Evolutionary conservation across 345 rosid species (phyloP), one percentile per base, ranked within the genome.

Genomic region (Citropsis articulata): DNA sequence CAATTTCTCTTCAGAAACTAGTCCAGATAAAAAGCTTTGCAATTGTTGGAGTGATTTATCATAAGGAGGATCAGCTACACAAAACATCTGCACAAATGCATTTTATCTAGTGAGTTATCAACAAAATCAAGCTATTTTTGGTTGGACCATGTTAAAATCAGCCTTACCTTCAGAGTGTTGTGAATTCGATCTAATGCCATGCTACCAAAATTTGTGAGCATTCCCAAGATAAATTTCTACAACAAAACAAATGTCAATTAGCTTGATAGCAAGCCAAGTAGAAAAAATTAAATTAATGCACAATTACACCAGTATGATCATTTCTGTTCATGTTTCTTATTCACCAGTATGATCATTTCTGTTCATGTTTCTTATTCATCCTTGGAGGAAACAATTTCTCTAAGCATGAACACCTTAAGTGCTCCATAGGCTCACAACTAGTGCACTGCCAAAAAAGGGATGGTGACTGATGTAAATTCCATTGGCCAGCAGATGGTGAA

Each of bases 141-240:
- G 30, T 45, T 22, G 6, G 2, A 48, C 53, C 19, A 59, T 35
- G 67, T 36, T 50, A 35, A 78, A 55, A 69, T 55, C 28, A 40
- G 30, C 53, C 78, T 87, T 85, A 92, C 97, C 94, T 94, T 96
- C 61, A 96, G 95, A 56, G 93, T 92, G 75, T 94, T 92, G 69
- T 96, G 98, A 80, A 96, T 96, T 82, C 93, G 86, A 78, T 96
- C 97, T 77, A 90, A 82, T 62, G 94, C 89, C 98, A 92, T 92
- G 89, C 89, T 91, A 33, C 98, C 95, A 33, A 96, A 91, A 83
- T 96, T 92, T 71, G 95, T 94, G 76, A 96, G 97, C 99, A 96
- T 96, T 77, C 97, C 98, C 92, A 87, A 75, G 75, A 96, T 96
- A 71, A 91, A 96, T 90, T 96, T 94, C 98, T 96, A 83, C 77